A percentile compares a stretch with the other conserved stretches of the same genome.
phyloP scores from a whole-genome alignment of 495 filamentous ascomycete genomes.

The Choiromyces venosus region DNA sequence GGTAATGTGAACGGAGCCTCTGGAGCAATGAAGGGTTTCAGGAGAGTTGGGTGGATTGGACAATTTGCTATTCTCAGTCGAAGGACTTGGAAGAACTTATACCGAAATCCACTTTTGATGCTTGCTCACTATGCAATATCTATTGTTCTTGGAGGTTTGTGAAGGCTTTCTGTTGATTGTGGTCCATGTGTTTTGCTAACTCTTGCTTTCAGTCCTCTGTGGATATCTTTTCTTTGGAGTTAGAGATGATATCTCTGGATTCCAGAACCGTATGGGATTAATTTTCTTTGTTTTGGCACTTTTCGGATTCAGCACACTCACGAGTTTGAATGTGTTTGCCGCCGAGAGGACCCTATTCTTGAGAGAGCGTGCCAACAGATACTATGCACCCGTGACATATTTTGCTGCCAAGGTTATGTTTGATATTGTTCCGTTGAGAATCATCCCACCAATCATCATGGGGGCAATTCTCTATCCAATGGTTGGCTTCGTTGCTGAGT shows the following conservation, averaged over 20 bases:
- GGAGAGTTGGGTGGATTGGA: constrained; percentile 65
- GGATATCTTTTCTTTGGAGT: constrained; percentile 95
- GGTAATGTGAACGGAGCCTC: constrained; percentile 44
- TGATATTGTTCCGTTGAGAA: constrained; percentile 86
- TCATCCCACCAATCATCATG: constrained; percentile 93
- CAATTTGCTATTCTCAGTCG: constrained; percentile 87
- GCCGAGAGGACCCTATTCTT: constrained; percentile 88
- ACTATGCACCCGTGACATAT: constrained; percentile 96
- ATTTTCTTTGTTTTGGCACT: constrained; percentile 97
- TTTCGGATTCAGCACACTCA: constrained; percentile 95
- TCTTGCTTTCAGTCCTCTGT: constrained; percentile 58
- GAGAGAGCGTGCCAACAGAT: constrained; percentile 91
- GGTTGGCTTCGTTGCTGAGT: constrained; percentile 83
- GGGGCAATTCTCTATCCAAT: constrained; percentile 97
- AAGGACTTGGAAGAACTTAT: constrained; percentile 94
- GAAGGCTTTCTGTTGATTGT: background rate
- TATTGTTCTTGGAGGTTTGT: constrained; percentile 65
- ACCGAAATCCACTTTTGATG: constrained; percentile 98
- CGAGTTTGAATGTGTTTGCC: constrained; percentile 87
- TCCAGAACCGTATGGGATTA: constrained; percentile 95
- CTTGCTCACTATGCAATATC: constrained; percentile 98
- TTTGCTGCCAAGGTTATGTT: constrained; percentile 91
- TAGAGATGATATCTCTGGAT: constrained; percentile 90
- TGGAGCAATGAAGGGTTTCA: constrained; percentile 66
- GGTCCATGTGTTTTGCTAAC: background rate